Base-by-base conservation (phyloP, 2,329 filamentous ascomycete genomes). In the Microdochium paspali region DNA sequence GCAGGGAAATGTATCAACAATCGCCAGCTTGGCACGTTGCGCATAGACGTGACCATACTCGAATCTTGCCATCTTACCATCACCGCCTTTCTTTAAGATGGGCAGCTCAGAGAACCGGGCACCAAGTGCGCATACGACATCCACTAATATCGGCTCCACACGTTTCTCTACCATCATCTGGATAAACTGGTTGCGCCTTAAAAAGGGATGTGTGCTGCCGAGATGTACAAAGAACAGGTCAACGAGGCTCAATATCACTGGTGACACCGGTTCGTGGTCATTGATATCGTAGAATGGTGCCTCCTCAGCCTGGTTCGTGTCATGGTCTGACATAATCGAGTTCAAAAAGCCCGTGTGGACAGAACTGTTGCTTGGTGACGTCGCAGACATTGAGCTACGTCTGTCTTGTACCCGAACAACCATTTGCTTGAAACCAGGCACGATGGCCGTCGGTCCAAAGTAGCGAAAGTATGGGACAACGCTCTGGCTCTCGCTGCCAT, bases 341-440 rank as follows among this genome's bases (percentile, higher is more conserved):
- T 64, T 66, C 68, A 71, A 58, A 30, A 63, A 57, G 3, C 61
- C 58, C 3, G 56, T 55, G 44, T 60, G 57, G 20, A 56, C 48
- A 12, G 59, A 60, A 44, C 55, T 59, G 6, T 74, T 73, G 20
- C 69, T 59, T 0, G 77, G 73, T 0, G 77, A 79, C 0, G 72
- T 67, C 9, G 66, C 71, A 0, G 80, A 78, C 44, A 79, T 75
- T 18, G 79, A 83, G 45, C 81, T 82, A 23, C 76, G 74, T 23
- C 81, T 76, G 50, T 80, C 72, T 50, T 85, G 82, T 25, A 90
- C 80, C 47, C 85, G 83, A 49, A 86, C 83, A 24, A 94, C 87
- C 87, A 94, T 94, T 63, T 94, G 88, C 65, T 94, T 94, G 68
- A 90, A 94, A 21, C 89, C 89, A 1, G 89, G 89, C 46, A 93